phyloP scores from a whole-genome alignment of 2,329 filamentous ascomycete species.

The Aspergillus clavatus region DNA sequence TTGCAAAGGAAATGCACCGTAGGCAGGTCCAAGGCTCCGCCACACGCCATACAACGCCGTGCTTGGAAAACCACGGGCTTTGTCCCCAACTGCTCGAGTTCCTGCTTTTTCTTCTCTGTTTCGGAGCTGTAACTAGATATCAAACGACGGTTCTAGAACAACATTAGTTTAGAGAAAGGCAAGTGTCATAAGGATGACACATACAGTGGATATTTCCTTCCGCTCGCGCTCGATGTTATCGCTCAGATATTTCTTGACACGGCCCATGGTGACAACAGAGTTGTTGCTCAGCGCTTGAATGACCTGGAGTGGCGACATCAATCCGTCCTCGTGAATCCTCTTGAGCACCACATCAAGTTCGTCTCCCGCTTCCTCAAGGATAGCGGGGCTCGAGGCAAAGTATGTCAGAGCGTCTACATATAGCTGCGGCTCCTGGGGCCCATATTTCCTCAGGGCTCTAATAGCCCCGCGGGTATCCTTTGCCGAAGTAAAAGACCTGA shows the following conservation, averaged over 20 bases:
- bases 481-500: constrained; percentile 88
- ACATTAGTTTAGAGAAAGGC: constrained; percentile 19
- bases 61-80: constrained; percentile 89
- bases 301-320: constrained; percentile 95
- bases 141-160: constrained; percentile 64
- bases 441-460: constrained; percentile 85
- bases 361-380: constrained; percentile 80
- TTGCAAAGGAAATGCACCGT: constrained; percentile 96
- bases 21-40: constrained; percentile 72
- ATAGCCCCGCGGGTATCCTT: constrained; percentile 89
- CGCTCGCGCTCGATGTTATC: constrained; percentile 85
- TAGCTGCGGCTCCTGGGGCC: constrained; percentile 80
- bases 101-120: constrained; percentile 71
- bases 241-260: constrained; percentile 89
- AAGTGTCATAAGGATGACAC: constrained; percentile 10
- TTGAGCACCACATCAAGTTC: constrained; percentile 75
- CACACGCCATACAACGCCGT: constrained; percentile 80
- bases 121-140: constrained; percentile 80
- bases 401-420: constrained; percentile 92
- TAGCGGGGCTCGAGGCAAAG: constrained; percentile 76
- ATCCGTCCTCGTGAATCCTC: constrained; percentile 81
- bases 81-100: constrained; percentile 69
- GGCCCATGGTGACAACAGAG: constrained; percentile 89
- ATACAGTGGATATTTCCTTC: constrained; percentile 67
- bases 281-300: constrained; percentile 81